Evolutionary conservation across 2,329 filamentous ascomycete genomes (phyloP).

Genomic region (Seiridium cupressi): DNA sequence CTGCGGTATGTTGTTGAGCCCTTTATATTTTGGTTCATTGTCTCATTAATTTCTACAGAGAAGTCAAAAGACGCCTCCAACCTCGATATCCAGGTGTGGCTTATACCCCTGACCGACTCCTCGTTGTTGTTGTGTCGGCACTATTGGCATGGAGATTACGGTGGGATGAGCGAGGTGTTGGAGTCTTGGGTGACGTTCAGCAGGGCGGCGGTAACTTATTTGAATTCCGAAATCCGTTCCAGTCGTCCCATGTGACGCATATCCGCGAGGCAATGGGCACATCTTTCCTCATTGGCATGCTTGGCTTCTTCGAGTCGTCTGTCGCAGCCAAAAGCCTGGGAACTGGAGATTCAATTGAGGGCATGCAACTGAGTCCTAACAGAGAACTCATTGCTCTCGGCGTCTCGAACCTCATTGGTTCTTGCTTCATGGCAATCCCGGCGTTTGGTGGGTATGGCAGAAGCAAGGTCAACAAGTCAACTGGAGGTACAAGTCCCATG

Average conservation of each 20-base stretch:
- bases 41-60: constrained; percentile 43
- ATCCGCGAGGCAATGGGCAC: constrained; percentile 86
- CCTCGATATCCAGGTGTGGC: constrained; percentile 77
- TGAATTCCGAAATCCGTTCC: constrained; percentile 83
- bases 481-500: constrained; percentile 90
- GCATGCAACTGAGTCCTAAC: constrained; percentile 84
- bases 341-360: constrained; percentile 66
- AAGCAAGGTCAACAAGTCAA: constrained; percentile 92
- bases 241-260: constrained; percentile 71
- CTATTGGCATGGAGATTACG: constrained; percentile 72
- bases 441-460: constrained; percentile 95
- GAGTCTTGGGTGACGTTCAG: constrained; percentile 79
- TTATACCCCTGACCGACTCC: constrained; percentile 87
- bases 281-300: constrained; percentile 85
- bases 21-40: not conserved
- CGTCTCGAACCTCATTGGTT: constrained; percentile 84
- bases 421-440: constrained; percentile 88
- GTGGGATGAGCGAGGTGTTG: constrained; percentile 80
- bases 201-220: constrained; percentile 71
- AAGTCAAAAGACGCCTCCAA: constrained; percentile 78
- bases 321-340: constrained; percentile 92
- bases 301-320: constrained; percentile 98
- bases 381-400: constrained; percentile 91
- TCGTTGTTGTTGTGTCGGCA: constrained; percentile 83
- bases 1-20: constrained; percentile 57